Conservation (phyloP, 2,329 filamentous ascomycete species). For the Grosmannia serpens region DNA sequence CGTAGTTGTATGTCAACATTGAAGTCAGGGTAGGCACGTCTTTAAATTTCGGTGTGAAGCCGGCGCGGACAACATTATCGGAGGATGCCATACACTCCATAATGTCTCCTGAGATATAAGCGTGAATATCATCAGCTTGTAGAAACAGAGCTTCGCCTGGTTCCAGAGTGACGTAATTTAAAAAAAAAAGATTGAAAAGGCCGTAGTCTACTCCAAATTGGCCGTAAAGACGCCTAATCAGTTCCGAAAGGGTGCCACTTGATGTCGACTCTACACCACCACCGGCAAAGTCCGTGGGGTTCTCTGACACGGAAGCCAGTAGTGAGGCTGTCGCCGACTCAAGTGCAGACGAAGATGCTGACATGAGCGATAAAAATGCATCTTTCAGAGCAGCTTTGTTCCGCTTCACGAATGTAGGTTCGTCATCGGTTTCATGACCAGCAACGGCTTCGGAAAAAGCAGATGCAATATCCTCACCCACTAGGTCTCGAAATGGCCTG, state of each 20-base stretch:
- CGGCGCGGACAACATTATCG: constrained; percentile 96
- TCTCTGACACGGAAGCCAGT: constrained; percentile 49
- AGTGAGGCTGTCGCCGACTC: constrained; percentile 55
- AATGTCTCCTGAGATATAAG: constrained; percentile 86
- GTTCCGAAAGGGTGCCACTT: constrained; percentile 60
- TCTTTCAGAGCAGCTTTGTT: constrained; percentile 73
- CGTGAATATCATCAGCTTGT: constrained; percentile 93
- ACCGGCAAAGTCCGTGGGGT: constrained; percentile 59
- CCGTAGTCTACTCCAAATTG: constrained; percentile 88
- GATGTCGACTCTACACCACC: constrained; percentile 56
- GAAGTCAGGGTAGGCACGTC: constrained; percentile 79
- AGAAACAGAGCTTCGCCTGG: constrained; percentile 93
- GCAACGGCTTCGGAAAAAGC: constrained; percentile 43
- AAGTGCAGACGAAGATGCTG: constrained; percentile 54
- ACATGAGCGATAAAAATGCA: constrained; percentile 72
- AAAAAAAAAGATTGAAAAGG: constrained; percentile 90
- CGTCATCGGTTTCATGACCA: constrained; percentile 28
- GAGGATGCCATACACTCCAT: constrained; percentile 98
- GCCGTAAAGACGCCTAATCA: constrained; percentile 65
- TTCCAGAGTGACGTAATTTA: constrained; percentile 83
- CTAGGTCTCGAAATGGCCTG: constrained; percentile 48
- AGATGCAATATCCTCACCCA: constrained; percentile 52
- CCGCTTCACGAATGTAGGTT: constrained; percentile 25
- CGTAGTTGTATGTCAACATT: constrained; percentile 92
- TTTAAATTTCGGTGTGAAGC: constrained; percentile 98